These are phyloP conservation scores for Casuarina equisetifolia DNA, from an alignment of 306 rosid species.

Conservation along the genomic window DNA sequence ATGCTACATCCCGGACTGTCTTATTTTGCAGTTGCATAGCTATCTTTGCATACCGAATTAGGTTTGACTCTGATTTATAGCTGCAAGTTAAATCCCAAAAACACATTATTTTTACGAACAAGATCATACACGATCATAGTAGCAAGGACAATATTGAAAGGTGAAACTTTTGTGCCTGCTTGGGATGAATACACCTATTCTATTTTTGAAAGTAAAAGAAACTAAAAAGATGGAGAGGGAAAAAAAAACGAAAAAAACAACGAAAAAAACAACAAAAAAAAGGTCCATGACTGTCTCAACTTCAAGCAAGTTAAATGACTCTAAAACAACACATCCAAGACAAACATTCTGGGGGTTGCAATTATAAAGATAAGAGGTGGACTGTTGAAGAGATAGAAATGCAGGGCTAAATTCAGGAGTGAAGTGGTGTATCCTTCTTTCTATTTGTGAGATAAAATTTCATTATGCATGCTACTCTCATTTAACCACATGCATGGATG, in stretches of 20 bases:
- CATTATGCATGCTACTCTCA: too few relatives aligned
- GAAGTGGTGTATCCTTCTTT: background rate
- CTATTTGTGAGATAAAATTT: background rate
- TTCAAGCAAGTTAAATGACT: constrained; percentile 5
- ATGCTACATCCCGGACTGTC: constrained; percentile 89
- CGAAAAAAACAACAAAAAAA: too few relatives aligned
- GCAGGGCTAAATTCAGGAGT: background rate
- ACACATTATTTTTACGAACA: constrained; percentile 3
- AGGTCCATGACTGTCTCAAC: background rate
- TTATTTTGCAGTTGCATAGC: constrained; percentile 79
- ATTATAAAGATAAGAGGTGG: constrained; percentile 8
- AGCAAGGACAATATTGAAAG: background rate
- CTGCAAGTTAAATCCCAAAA: constrained; percentile 38
- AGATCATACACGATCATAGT: background rate
- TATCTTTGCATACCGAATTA: constrained; percentile 80
- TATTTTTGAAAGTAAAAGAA: too few relatives aligned
- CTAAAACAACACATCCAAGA: constrained; percentile 1
- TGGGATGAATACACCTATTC: background rate
- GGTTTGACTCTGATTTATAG: constrained; percentile 53
- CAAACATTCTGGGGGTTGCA: constrained; percentile 6
- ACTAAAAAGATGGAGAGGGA: too few relatives aligned
- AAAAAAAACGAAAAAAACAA: too few relatives aligned
- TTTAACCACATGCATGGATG: too few relatives aligned
- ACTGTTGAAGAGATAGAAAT: background rate
- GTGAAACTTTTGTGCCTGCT: background rate